Conservation (phyloP, 495 filamentous ascomycete species). For the Penicillium taxi region DNA sequence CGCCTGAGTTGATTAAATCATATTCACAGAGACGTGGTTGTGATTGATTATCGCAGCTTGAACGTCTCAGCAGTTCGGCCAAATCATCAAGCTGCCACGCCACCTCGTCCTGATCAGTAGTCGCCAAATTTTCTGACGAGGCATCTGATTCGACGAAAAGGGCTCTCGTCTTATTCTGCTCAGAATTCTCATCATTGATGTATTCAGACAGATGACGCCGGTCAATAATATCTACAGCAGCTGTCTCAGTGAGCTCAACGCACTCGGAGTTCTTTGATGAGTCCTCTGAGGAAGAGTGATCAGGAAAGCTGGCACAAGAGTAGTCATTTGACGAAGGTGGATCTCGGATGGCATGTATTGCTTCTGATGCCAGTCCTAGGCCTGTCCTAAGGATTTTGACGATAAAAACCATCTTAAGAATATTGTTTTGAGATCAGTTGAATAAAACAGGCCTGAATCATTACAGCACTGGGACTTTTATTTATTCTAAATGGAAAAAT, state of each 20-base stretch:
- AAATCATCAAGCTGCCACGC: constrained; percentile 16
- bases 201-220: too few species aligned
- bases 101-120: constrained; percentile 10
- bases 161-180: not conserved
- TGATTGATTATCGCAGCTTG: not conserved
- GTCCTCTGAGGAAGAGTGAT: not conserved
- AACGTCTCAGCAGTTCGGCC: constrained; percentile 4
- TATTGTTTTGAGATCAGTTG: too few species aligned
- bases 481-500: too few species aligned
- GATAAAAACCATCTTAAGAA: not conserved
- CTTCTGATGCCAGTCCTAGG: not conserved
- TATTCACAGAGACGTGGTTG: too few species aligned
- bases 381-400: not conserved
- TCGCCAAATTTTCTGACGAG: too few species aligned
- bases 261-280: too few species aligned
- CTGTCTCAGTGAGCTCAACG: not conserved
- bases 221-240: too few species aligned
- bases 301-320: not conserved
- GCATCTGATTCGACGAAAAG: not conserved
- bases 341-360: not conserved
- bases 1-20: not conserved
- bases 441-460: too few species aligned
- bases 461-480: too few species aligned
- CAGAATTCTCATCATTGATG: not conserved
- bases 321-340: not conserved